A percentile compares a stretch with the other conserved stretches of the same genome.
Conservation (phyloP, 176 grass and related monocot genomes). For the Raddia guianensis region DNA sequence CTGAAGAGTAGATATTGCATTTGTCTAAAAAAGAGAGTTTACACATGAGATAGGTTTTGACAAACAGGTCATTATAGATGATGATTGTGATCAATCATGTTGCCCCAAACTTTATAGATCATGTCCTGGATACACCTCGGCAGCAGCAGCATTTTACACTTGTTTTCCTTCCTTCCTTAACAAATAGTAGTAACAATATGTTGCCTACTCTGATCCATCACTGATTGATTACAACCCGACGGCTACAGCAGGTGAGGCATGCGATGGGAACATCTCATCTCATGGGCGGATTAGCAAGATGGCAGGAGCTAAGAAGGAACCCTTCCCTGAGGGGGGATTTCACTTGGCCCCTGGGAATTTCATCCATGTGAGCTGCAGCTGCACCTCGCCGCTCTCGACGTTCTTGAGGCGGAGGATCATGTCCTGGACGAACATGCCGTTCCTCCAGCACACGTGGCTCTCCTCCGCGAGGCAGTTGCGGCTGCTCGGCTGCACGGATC, state of each 20-base stretch:
- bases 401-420: constrained; percentile 76
- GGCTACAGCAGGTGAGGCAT: constrained; percentile 10
- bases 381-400: constrained; percentile 83
- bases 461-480: constrained; percentile 68
- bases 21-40: too few relatives aligned
- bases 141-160: background rate
- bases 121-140: constrained; percentile 17
- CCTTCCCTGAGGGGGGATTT: background rate
- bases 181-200: background rate
- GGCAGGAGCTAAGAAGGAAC: background rate
- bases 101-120: constrained; percentile 40
- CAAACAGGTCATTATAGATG: constrained; percentile 5
- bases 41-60: background rate
- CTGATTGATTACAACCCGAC: constrained; percentile 35
- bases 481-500: constrained; percentile 30
- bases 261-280: background rate
- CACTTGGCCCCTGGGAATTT: constrained; percentile 36
- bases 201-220: constrained; percentile 20
- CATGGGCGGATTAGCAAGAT: background rate
- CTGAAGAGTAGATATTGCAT: too few relatives aligned
- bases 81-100: constrained; percentile 16
- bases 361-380: constrained; percentile 76
- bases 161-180: background rate
- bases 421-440: constrained; percentile 61
- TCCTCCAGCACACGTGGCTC: constrained; percentile 65